Conservation (phyloP, 2,329 filamentous ascomycete species). For the Colletotrichum chrysophilum region DNA sequence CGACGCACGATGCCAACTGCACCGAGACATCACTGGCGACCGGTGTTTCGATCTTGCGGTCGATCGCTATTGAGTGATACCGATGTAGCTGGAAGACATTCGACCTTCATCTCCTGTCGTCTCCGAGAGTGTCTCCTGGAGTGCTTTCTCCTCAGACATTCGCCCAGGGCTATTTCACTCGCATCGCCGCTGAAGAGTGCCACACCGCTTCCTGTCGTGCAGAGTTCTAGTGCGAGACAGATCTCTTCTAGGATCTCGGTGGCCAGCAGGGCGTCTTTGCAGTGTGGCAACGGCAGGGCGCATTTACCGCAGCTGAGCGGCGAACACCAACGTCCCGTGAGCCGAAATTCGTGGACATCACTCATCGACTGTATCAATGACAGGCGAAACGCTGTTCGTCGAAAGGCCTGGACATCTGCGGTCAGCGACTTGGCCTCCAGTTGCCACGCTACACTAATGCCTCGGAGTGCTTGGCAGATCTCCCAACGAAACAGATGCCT, state of each 20-base stretch:
- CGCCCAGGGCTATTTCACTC: background rate
- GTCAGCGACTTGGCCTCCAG: background rate
- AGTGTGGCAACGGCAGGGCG: background rate
- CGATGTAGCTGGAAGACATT: background rate
- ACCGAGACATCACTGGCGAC: slow-evolving; percentile 14
- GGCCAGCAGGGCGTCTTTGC: background rate
- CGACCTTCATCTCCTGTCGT: background rate
- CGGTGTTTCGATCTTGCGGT: slow-evolving; percentile 10
- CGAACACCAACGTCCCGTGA: background rate
- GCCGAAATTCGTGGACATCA: background rate
- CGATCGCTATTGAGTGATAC: slow-evolving; percentile 2
- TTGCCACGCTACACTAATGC: background rate
- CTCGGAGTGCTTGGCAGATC: background rate
- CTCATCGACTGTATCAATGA: background rate
- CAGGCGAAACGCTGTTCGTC: background rate
- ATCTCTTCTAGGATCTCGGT: background rate
- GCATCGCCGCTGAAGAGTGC: slow-evolving; percentile 3
- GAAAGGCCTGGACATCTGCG: background rate
- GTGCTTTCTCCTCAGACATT: background rate
- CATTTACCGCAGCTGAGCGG: background rate
- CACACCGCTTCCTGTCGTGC: slow-evolving; percentile 2
- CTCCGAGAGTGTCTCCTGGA: background rate
- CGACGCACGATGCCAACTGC: background rate
- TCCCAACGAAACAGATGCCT: background rate
- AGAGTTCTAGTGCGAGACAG: background rate